These are phyloP conservation scores for Trichoderma breve DNA, from an alignment of 2,329 filamentous ascomycete species.

Conservation along the genomic window DNA sequence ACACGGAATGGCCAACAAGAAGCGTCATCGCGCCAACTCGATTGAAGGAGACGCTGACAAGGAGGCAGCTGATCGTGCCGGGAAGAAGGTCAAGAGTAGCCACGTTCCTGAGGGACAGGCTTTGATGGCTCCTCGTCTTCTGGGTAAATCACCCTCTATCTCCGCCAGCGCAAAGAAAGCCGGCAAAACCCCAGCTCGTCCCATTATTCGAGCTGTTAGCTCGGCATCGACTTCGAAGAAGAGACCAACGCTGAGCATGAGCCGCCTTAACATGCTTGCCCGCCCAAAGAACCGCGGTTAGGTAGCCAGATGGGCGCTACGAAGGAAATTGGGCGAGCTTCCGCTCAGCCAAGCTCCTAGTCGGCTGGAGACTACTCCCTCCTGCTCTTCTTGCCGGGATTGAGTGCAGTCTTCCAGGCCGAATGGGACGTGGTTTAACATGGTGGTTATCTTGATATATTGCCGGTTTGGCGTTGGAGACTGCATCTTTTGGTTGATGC, in stretches of 20 bases:
- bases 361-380: background rate
- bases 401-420: background rate
- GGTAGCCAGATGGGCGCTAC: constrained; percentile 11
- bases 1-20: constrained; percentile 65
- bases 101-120: constrained; percentile 51
- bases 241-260: constrained; percentile 52
- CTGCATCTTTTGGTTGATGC: background rate
- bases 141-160: constrained; percentile 34
- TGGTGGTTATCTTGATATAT: background rate
- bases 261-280: constrained; percentile 60
- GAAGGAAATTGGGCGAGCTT: background rate
- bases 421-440: background rate
- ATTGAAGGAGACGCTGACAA: constrained; percentile 56
- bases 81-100: constrained; percentile 59
- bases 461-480: constrained; percentile 1
- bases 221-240: constrained; percentile 52
- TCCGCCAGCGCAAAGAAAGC: constrained; percentile 38
- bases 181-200: constrained; percentile 26
- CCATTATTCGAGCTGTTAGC: background rate
- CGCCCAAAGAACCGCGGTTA: constrained; percentile 57
- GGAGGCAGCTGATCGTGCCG: constrained; percentile 47
- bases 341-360: background rate
- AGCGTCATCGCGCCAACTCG: constrained; percentile 57
- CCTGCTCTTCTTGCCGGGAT: background rate
- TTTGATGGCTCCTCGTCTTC: constrained; percentile 49